Evolutionary conservation across 2,329 filamentous ascomycete species (phyloP), one percentile per base, ranked within the genome.

Genomic region (Elsinoe australis): DNA sequence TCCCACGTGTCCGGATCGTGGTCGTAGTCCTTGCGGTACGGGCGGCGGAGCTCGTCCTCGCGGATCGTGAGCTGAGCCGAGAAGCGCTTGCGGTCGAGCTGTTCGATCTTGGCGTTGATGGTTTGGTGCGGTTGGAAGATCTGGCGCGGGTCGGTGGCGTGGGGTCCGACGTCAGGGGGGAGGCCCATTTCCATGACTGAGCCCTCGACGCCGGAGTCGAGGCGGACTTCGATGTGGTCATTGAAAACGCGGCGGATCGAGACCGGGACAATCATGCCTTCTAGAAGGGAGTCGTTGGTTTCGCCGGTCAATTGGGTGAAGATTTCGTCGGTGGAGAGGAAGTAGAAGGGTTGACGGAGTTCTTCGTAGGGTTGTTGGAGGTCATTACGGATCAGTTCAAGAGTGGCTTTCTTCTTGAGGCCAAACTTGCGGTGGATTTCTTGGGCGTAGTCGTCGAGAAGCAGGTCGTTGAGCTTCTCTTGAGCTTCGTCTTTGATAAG

Each of bases 221-320:
- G 79, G 69, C 85, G 90, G 56, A 85, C 88, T 61, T 96, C 88
- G 53, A 94, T 85, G 65, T 95, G 94, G 59, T 95, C 87, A 51
- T 90, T 84, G 61, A 90, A 90, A 48, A 90, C 87, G 24, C 92
- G 78, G 53, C 88, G 85, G 56, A 96, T 83, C 46, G 85, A 85
- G 53, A 95, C 85, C 0, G 92, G 84, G 4, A 98, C 78, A 54
- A 95, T 86, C 89, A 96, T 96, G 56, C 85, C 86, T 59, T 90
- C 85, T 46, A 79, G 79, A 7, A 98, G 71, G 0, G 87, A 86
- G 1, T 92, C 83, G 51, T 78, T 75, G 0, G 87, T 96, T 67
- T 98, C 92, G 51, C 90, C 92, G 2, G 92, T 96, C 49, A 96
- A 80, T 83, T 95, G 95, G 31, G 88, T 92, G 66, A 96, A 98